These are phyloP conservation scores for Candida piceae DNA, from an alignment of 805 yeast species.

Conservation along the genomic window DNA sequence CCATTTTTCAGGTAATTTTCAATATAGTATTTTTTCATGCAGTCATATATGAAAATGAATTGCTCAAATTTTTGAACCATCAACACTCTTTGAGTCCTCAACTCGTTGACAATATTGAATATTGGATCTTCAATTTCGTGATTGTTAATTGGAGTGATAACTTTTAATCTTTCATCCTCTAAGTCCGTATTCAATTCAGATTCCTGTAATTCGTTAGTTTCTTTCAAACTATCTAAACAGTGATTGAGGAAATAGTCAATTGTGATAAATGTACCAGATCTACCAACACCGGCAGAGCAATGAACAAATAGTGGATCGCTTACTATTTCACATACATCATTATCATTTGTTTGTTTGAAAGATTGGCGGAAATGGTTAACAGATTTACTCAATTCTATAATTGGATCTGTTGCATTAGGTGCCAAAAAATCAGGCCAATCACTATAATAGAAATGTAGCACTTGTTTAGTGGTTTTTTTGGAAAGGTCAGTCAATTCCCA, in stretches of 20 bases:
- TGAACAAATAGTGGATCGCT: constrained; percentile 40
- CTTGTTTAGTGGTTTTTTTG: constrained; percentile 7
- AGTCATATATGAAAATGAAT: constrained; percentile 44
- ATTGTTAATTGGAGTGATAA: constrained; percentile 18
- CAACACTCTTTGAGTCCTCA: constrained; percentile 44
- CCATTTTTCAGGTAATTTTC: no score
- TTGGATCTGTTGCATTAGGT: constrained; percentile 32
- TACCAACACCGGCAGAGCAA: constrained; percentile 59
- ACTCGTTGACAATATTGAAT: constrained; percentile 37
- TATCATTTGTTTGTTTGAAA: no score
- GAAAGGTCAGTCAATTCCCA: constrained; percentile 14
- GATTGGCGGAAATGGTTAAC: no score
- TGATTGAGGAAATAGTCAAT: constrained; percentile 34
- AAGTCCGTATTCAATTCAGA: constrained; percentile 9
- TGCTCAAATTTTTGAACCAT: constrained; percentile 55
- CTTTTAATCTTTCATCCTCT: constrained; percentile 10
- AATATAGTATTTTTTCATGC: constrained; percentile 21
- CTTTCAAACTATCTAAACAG: constrained; percentile 8
- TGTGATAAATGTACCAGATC: constrained; percentile 49
- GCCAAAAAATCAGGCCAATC: constrained; percentile 42
- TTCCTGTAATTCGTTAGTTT: constrained; percentile 1
- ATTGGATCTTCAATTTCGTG: constrained; percentile 34
- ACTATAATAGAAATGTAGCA: constrained; percentile 35
- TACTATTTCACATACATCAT: no score
- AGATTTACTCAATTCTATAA: constrained; percentile 20